A percentile compares a stretch with the other conserved stretches of the same genome.
These are phyloP conservation scores for Lentinus brumalis DNA, from an alignment of 768 basidiomycete genomes.

Conservation along the genomic window DNA sequence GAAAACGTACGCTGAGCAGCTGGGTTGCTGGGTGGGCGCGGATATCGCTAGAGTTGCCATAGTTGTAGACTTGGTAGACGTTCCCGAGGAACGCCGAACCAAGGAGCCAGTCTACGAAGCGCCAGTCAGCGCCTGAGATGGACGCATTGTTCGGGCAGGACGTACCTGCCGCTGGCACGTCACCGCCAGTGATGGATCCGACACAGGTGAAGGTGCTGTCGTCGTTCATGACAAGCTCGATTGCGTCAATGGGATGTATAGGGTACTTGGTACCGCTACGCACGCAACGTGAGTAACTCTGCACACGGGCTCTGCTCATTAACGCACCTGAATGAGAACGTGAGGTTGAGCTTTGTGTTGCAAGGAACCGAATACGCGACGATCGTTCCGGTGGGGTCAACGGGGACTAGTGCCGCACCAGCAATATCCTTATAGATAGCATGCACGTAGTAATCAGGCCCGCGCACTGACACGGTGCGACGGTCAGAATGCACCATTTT, in stretches of 20 bases:
- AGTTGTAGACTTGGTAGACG: slow-evolving; percentile 23
- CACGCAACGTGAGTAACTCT: neutral
- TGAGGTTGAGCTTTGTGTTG: slow-evolving; percentile 21
- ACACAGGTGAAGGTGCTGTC: slow-evolving; percentile 5
- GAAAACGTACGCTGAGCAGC: slow-evolving; percentile 17
- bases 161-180: neutral
- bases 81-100: slow-evolving; percentile 25
- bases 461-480: neutral
- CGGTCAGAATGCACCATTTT: neutral
- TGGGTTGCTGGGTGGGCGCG: slow-evolving; percentile 11
- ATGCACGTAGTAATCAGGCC: slow-evolving; percentile 15
- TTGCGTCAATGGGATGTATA: slow-evolving; percentile 17
- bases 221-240: neutral
- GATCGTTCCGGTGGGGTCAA: neutral
- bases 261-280: slow-evolving; percentile 8
- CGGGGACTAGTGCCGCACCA: slow-evolving; percentile 3
- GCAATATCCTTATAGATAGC: slow-evolving; percentile 23
- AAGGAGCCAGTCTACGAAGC: slow-evolving; percentile 14
- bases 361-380: slow-evolving; percentile 19
- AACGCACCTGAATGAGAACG: slow-evolving; percentile 18
- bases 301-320: neutral
- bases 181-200: neutral
- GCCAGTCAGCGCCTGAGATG: neutral
- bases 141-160: neutral
- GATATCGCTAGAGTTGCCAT: slow-evolving; percentile 8